A percentile compares a stretch with the other conserved stretches of the same genome.
Conservation (phyloP, 129 eudicot species). For the Centrapalus pauciflorus region DNA sequence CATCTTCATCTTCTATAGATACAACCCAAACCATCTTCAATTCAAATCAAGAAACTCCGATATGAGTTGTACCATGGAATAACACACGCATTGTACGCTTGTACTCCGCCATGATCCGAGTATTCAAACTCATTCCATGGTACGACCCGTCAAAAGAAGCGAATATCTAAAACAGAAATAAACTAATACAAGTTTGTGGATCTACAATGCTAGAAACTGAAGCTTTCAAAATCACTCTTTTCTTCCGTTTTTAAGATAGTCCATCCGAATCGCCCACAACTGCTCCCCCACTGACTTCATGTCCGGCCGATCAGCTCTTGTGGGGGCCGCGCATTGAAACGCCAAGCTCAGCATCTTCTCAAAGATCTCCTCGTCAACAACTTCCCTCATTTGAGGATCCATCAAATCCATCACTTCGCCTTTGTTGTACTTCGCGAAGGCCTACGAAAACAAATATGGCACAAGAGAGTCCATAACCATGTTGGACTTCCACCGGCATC, state of each 20-base stretch:
- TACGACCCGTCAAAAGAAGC: slow-evolving; percentile 17
- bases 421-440: slow-evolving; percentile 54
- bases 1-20: slow-evolving; percentile 8
- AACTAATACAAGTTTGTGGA: neutral
- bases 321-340: slow-evolving; percentile 80
- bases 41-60: neutral
- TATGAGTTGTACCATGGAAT: slow-evolving; percentile 19
- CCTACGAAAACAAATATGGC: slow-evolving; percentile 37
- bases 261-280: slow-evolving; percentile 78
- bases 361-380: slow-evolving; percentile 42
- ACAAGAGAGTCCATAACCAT: no score
- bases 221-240: slow-evolving; percentile 13
- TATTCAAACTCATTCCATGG: slow-evolving; percentile 9
- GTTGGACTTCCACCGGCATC: no score
- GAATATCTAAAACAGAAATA: neutral
- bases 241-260: slow-evolving; percentile 44
- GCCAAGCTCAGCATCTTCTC: slow-evolving; percentile 68
- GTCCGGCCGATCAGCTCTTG: slow-evolving; percentile 77
- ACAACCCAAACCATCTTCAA: slow-evolving; percentile 13
- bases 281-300: slow-evolving; percentile 83
- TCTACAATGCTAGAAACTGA: slow-evolving; percentile 16
- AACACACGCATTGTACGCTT: slow-evolving; percentile 25
- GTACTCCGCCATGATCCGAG: slow-evolving; percentile 12
- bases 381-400: slow-evolving; percentile 70
- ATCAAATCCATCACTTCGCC: slow-evolving; percentile 52